phyloP scores from a whole-genome alignment of 2,329 filamentous ascomycete species.

The Corynespora cassiicola region DNA sequence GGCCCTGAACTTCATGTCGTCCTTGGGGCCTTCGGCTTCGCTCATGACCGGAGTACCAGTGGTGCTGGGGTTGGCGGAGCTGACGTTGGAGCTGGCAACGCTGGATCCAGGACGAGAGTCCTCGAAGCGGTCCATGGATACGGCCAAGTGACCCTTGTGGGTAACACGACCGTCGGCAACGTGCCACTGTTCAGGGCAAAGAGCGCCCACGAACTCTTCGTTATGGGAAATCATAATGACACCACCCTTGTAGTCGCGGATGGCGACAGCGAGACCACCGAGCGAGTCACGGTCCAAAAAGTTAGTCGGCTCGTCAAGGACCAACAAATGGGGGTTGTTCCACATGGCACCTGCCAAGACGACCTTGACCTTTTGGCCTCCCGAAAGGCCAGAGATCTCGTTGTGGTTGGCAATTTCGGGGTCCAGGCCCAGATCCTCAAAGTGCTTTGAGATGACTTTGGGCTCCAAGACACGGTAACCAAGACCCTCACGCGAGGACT shows the following conservation, averaged over 20 bases:
- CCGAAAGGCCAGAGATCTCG: conserved; percentile 92
- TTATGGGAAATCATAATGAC: conserved; percentile 99
- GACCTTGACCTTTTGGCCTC: conserved; percentile 99
- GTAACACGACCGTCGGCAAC: conserved; percentile 87
- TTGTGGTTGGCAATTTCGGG: conserved; percentile 99
- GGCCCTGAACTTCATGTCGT: conserved; percentile 85
- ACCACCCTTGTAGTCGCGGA: conserved; percentile 96
- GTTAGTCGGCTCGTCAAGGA: conserved; percentile 98
- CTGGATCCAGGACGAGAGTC: conserved; percentile 72
- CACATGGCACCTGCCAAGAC: conserved; percentile 96
- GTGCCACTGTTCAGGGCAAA: conserved; percentile 96
- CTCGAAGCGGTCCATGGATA: conserved; percentile 84
- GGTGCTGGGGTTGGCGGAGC: conserved; percentile 46
- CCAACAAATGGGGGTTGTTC: conserved; percentile 98
- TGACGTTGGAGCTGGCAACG: conserved; percentile 55
- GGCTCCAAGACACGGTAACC: conserved; percentile 94
- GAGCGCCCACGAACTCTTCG: conserved; percentile 95
- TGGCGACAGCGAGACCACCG: conserved; percentile 94
- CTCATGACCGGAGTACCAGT: conserved; percentile 74
- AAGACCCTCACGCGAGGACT: conserved; percentile 96
- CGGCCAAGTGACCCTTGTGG: conserved; percentile 77
- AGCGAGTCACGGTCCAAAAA: conserved; percentile 98
- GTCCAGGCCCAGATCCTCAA: conserved; percentile 94
- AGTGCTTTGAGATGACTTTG: conserved; percentile 95
- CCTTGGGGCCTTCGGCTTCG: conserved; percentile 78